Evolutionary conservation across 495 filamentous ascomycete genomes (phyloP).

Genomic region (Glutinoglossum americanum): DNA sequence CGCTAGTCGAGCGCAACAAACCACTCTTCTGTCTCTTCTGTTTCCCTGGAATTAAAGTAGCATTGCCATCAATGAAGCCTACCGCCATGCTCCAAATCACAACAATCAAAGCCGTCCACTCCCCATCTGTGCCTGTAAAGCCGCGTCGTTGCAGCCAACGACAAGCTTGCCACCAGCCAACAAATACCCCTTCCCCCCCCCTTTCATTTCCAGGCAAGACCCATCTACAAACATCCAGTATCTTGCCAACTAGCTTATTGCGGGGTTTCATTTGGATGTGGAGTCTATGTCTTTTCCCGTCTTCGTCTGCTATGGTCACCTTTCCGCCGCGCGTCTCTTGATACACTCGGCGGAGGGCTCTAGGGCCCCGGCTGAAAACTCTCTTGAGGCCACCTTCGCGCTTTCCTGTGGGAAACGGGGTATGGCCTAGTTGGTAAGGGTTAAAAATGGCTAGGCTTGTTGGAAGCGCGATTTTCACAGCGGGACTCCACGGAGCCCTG

Average conservation of each 20-base stretch:
- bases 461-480: slow-evolving; percentile 34
- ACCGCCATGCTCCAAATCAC: slow-evolving; percentile 43
- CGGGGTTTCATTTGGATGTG: slow-evolving; percentile 43
- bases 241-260: slow-evolving; percentile 32
- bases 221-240: slow-evolving; percentile 38
- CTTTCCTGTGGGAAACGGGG: not conserved
- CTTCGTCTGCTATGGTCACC: slow-evolving; percentile 40
- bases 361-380: slow-evolving; percentile 27
- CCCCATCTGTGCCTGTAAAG: slow-evolving; percentile 29
- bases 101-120: slow-evolving; percentile 64
- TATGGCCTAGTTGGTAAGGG: slow-evolving; percentile 8
- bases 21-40: slow-evolving; percentile 26
- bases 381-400: slow-evolving; percentile 32
- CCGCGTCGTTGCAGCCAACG: slow-evolving; percentile 38
- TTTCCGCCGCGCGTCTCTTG: slow-evolving; percentile 23
- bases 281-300: slow-evolving; percentile 38
- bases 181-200: slow-evolving; percentile 39
- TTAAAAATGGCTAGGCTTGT: slow-evolving; percentile 12
- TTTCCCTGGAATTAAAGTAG: slow-evolving; percentile 17
- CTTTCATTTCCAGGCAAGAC: slow-evolving; percentile 34
- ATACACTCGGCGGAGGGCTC: slow-evolving; percentile 22
- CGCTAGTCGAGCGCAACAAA: slow-evolving; percentile 37
- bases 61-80: slow-evolving; percentile 22
- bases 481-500: slow-evolving; percentile 53
- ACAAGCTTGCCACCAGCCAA: slow-evolving; percentile 57